Evolutionary conservation across 139 green algal genomes (phyloP).

Genomic region (Chlorella sp.): DNA sequence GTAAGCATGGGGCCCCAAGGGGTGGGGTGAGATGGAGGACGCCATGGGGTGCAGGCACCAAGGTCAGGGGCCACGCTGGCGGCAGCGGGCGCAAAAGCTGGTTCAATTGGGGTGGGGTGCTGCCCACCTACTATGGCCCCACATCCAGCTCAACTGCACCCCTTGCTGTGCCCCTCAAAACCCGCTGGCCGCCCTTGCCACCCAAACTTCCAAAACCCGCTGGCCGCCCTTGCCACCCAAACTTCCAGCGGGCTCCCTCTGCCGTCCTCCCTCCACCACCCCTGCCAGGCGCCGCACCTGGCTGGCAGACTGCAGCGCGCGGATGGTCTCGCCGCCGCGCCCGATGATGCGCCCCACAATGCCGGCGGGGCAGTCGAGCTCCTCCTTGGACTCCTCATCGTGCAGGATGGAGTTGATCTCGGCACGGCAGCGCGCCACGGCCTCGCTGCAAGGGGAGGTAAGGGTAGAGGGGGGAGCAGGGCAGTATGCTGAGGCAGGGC

Average conservation of each 20-base stretch:
- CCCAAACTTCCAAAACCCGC: not conserved
- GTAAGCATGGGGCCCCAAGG: not conserved
- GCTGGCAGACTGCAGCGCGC: conserved; percentile 89
- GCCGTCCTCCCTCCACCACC: not conserved
- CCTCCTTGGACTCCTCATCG: conserved; percentile 41
- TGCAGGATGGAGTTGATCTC: conserved; percentile 49
- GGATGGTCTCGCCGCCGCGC: conserved; percentile 96
- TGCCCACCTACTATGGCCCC: no score
- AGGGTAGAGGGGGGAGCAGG: no score
- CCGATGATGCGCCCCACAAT: conserved; percentile 97
- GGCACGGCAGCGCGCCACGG: conserved; percentile 9
- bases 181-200: not conserved
- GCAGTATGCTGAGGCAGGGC: no score
- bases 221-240: no score
- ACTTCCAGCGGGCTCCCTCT: not conserved
- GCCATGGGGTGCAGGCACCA: no score
- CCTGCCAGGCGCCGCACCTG: not conserved
- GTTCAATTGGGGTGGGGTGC: no score
- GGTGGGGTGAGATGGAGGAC: not conserved
- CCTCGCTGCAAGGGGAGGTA: not conserved
- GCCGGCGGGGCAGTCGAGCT: conserved; percentile 76
- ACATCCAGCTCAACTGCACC: not conserved
- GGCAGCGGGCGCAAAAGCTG: not conserved
- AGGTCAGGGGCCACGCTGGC: not conserved
- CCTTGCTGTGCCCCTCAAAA: not conserved